Conservation (phyloP, 345 rosid species). For the Iberis pinnata region DNA sequence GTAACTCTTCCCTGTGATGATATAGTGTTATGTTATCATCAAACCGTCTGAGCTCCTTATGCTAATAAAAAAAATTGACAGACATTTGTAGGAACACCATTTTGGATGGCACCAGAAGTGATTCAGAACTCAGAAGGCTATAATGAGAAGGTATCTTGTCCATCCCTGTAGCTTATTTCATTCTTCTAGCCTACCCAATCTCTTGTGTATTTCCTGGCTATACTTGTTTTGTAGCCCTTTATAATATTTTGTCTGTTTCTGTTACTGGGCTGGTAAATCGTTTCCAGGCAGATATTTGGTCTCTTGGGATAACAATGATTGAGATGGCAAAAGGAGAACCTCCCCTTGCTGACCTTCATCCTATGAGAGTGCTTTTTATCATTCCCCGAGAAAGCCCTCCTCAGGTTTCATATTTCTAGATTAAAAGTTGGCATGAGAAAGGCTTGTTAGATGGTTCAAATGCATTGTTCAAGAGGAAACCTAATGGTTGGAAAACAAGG, state of each 20-base stretch:
- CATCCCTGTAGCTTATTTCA: background rate
- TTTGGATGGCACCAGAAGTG: conserved; percentile 99
- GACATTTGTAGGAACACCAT: conserved; percentile 99
- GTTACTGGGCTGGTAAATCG: conserved; percentile 19
- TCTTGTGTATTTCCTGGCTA: conserved; percentile 13
- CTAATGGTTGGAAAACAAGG: background rate
- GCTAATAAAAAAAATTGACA: conserved; percentile 48
- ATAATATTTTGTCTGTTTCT: conserved; percentile 14
- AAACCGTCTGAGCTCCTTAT: conserved; percentile 10
- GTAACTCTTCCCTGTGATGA: background rate
- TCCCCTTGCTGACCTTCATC: conserved; percentile 98
- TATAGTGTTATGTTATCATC: conserved; percentile 16
- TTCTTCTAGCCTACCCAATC: conserved; percentile 11
- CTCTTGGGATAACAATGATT: conserved; percentile 93
- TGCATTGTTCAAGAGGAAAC: conserved; percentile 1
- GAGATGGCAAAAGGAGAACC: conserved; percentile 99
- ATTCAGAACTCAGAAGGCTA: conserved; percentile 98
- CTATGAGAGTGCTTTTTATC: conserved; percentile 98
- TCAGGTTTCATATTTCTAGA: conserved; percentile 54
- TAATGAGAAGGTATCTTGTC: conserved; percentile 71
- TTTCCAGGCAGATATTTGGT: conserved; percentile 98
- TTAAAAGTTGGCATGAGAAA: conserved; percentile 24
- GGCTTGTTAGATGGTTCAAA: conserved; percentile 20
- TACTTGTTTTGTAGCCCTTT: conserved; percentile 6
- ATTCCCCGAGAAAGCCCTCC: conserved; percentile 99